Evolutionary conservation across 805 yeast species (phyloP), one percentile per base, ranked within the genome.

Genomic region (Monosporozyma siamensis): DNA sequence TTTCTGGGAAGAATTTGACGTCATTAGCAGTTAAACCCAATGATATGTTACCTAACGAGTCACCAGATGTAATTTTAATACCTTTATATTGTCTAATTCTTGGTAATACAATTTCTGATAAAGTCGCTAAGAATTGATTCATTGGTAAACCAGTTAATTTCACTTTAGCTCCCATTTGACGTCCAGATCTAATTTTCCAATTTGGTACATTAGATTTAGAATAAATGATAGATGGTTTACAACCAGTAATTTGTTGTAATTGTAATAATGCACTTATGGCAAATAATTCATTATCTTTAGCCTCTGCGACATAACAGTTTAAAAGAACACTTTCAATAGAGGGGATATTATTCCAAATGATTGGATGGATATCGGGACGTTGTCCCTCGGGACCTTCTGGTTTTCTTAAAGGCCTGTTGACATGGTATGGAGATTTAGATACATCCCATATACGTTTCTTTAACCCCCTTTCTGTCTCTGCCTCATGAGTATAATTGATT

Each of bases 211-310:
- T 87, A 8, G 85, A 72, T 56, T 77, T 82, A 34, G 94, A 82
- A 58, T 69, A 83, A 14, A 87, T 68, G 20, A 82, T 74, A 47
- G 70, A 67, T 30, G 97, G 88, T 61, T 87, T 85, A 47, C 73
- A 78, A 47, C 95, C 95, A n/a, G 98, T 90, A 55, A 92, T 83
- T 62, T 90, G 97, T 54, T 92, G 94, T 44, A 92, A 59, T 65
- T 84, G 90, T 46, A 86, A 71, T 40, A 77, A 70, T 9, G 95
- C 86, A 26, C 88, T 74, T 43, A 88, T 75, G 24, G 87, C 85
- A 47, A 78, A 69, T 66, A 87, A 80, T 35, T 78, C 73, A 53
- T 81, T 78, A 44, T 75, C 79, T 51, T 75, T 76, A 6, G 92
- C 86, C 34, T 76, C 78, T 51, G 75, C 78, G 38, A 77, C 90